Conservation (phyloP, 2,329 filamentous ascomycete genomes). For the Blumeriella jaapii region DNA sequence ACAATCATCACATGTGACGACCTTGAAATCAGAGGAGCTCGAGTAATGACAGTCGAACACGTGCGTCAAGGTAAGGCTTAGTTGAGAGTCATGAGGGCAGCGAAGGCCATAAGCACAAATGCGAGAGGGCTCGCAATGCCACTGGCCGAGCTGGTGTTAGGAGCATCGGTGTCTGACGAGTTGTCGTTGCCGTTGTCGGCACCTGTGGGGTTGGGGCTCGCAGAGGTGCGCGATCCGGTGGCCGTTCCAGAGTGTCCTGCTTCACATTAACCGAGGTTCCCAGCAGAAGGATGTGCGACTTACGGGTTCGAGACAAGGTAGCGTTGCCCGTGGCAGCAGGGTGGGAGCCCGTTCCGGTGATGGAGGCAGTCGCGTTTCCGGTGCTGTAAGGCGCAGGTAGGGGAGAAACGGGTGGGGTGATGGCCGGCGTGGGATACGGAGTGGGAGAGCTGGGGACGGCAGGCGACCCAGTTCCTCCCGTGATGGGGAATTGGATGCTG, state of each 20-base stretch:
- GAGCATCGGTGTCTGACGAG: constrained; percentile 1
- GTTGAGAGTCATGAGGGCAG: constrained; percentile 23
- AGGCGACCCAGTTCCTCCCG: constrained; percentile 11
- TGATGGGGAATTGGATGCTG: constrained; percentile 20
- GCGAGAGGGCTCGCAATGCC: constrained; percentile 22
- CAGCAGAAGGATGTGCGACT: too few relatives aligned
- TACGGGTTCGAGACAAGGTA: too few relatives aligned
- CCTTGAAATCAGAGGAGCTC: too few relatives aligned
- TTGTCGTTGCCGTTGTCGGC: too few relatives aligned
- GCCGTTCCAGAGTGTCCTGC: background rate
- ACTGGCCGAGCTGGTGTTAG: constrained; percentile 14
- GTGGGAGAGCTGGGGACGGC: constrained; percentile 6
- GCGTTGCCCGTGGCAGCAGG: too few relatives aligned
- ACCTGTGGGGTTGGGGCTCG: background rate
- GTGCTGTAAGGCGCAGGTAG: constrained; percentile 2
- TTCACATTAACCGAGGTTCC: too few relatives aligned
- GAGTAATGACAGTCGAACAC: too few relatives aligned
- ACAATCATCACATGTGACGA: too few relatives aligned
- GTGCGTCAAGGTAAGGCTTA: constrained; percentile 13
- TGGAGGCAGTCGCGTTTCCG: too few relatives aligned
- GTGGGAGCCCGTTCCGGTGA: too few relatives aligned
- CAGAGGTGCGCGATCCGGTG: background rate
- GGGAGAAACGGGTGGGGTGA: constrained; percentile 6
- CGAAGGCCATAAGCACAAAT: constrained; percentile 23
- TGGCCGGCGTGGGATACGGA: constrained; percentile 3